Percentiles rank a stretch among this genome's conserved stretches.
Conservation (phyloP, 208 protist species). For the Trypanosoma boissoni region DNA sequence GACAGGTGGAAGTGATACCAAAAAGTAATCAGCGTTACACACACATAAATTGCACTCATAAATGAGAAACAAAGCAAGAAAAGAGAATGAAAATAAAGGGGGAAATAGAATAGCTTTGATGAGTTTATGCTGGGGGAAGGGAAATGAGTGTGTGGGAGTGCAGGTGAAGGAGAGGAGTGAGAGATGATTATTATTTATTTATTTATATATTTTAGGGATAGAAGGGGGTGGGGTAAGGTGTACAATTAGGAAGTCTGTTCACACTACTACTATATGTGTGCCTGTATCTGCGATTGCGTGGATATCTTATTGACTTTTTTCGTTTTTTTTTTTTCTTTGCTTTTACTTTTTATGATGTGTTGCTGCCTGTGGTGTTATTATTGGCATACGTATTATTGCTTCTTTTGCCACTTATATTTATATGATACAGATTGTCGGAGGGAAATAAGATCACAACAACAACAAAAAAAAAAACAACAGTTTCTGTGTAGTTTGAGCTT, state of each 20-base stretch:
- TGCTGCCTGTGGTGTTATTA: background rate
- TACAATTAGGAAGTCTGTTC: too few relatives aligned
- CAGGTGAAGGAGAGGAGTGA: background rate
- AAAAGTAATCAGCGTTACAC: constrained; percentile 5
- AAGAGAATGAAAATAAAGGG: constrained; percentile 11
- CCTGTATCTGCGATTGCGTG: too few relatives aligned
- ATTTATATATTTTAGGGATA: background rate
- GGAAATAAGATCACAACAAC: too few relatives aligned
- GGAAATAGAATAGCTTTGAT: background rate
- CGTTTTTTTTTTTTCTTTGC: background rate
- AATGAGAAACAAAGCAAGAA: constrained; percentile 13
- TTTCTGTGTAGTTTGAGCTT: background rate
- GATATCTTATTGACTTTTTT: too few relatives aligned
- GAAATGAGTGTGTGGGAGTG: background rate
- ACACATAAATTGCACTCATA: constrained; percentile 11
- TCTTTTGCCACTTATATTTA: too few relatives aligned
- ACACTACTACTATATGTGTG: too few relatives aligned
- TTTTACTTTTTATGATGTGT: constrained; percentile 4
- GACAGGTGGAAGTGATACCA: background rate
- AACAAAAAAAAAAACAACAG: too few relatives aligned
- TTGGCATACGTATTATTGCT: background rate
- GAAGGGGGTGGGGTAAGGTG: too few relatives aligned
- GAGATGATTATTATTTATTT: background rate
- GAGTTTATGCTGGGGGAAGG: too few relatives aligned
- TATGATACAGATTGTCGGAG: too few relatives aligned